phyloP scores from a whole-genome alignment of 352 stramenopile genomes.

The Blastocystis sp. region DNA sequence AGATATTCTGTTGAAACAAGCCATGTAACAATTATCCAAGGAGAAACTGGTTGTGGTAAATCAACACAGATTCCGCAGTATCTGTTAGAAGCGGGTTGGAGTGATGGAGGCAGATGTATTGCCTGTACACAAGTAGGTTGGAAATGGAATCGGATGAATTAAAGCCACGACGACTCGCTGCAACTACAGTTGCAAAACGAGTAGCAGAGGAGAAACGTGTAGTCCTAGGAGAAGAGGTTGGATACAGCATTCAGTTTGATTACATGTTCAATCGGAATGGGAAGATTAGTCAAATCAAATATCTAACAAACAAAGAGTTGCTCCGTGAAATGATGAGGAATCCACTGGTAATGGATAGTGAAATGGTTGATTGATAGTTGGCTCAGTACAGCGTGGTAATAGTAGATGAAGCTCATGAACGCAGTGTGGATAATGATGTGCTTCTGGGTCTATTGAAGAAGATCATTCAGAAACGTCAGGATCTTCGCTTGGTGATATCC shows the following conservation, averaged over 20 bases:
- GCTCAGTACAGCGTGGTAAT: constrained; percentile 73
- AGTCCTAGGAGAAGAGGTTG: constrained; percentile 86
- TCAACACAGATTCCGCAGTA: constrained; percentile 59
- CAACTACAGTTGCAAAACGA: constrained; percentile 7
- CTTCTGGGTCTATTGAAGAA: constrained; percentile 89
- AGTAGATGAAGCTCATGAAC: constrained; percentile 86
- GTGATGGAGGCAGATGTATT: not conserved
- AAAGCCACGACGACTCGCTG: constrained; percentile 29
- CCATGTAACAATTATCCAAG: constrained; percentile 43
- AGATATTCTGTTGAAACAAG: constrained; percentile 48
- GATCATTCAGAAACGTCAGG: constrained; percentile 77
- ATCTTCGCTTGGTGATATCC: constrained; percentile 77
- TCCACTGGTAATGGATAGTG: too few species aligned
- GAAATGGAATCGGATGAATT: not conserved
- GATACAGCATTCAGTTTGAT: constrained; percentile 98
- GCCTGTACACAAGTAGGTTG: not conserved
- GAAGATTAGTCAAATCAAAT: constrained; percentile 30
- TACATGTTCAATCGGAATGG: constrained; percentile 43
- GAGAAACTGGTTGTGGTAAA: constrained; percentile 48
- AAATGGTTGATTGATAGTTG: too few species aligned
- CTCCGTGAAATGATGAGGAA: constrained; percentile 23
- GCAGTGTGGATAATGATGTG: constrained; percentile 83
- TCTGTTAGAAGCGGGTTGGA: constrained; percentile 5
- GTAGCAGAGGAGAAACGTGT: constrained; percentile 72
- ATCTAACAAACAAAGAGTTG: constrained; percentile 11